These are phyloP conservation scores for Sporothrix brasiliensis DNA, from an alignment of 2,329 filamentous ascomycete genomes.

Conservation along the genomic window DNA sequence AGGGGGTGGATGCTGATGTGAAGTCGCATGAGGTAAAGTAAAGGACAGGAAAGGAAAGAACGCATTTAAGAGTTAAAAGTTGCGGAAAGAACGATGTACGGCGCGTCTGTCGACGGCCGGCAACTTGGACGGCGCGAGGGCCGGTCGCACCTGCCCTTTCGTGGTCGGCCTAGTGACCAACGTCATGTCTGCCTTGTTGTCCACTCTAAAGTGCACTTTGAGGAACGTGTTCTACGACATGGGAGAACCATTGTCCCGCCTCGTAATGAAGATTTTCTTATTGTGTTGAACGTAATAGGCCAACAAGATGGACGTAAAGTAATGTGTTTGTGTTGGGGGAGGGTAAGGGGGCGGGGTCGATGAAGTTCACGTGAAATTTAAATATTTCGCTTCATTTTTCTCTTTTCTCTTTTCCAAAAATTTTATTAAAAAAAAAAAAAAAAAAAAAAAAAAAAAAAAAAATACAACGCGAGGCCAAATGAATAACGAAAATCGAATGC, in stretches of 20 bases:
- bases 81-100: background rate
- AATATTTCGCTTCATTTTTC: background rate
- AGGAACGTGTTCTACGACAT: too few species aligned
- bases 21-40: background rate
- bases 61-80: too few species aligned
- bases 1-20: background rate
- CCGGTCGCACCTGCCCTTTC: conserved; percentile 13
- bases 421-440: background rate
- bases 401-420: background rate
- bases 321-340: too few species aligned
- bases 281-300: too few species aligned
- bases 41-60: background rate
- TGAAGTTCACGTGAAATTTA: background rate
- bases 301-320: background rate
- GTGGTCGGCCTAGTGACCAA: background rate
- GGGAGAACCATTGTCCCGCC: too few species aligned
- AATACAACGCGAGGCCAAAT: background rate
- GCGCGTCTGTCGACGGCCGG: background rate
- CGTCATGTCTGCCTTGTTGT: background rate
- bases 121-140: conserved; percentile 3
- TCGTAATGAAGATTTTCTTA: too few species aligned
- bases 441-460: background rate
- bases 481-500: background rate
- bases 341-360: background rate
- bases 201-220: too few species aligned